These are phyloP conservation scores for Apiotrichum veenhuisii DNA, from an alignment of 1,284 basidiomycete species.

Conservation along the genomic window DNA sequence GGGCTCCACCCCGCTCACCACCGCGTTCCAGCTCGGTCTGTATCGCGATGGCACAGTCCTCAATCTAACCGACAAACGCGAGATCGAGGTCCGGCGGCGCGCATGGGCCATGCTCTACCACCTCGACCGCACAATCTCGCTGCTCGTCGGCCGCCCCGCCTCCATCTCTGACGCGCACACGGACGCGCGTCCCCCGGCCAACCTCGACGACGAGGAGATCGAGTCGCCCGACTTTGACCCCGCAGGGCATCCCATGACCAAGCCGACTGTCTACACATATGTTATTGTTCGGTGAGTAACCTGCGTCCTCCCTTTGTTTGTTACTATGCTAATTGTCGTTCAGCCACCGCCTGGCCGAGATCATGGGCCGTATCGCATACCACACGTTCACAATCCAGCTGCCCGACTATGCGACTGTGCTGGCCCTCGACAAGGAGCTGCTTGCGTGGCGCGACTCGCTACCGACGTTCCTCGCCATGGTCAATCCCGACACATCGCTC, in stretches of 20 bases:
- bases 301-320: not conserved
- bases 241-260: slow-evolving; percentile 47
- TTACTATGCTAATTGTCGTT: not conserved
- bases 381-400: slow-evolving; percentile 52
- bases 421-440: slow-evolving; percentile 50
- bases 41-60: slow-evolving; percentile 51
- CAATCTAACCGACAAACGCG: slow-evolving; percentile 48
- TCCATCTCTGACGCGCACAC: slow-evolving; percentile 51
- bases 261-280: slow-evolving; percentile 50
- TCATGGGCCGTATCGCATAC: slow-evolving; percentile 51
- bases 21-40: slow-evolving; percentile 50
- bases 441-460: slow-evolving; percentile 47
- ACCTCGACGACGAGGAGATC: slow-evolving; percentile 51
- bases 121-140: slow-evolving; percentile 49
- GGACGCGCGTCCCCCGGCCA: slow-evolving; percentile 49
- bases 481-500: slow-evolving; percentile 42
- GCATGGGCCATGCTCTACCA: slow-evolving; percentile 51
- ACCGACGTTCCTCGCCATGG: slow-evolving; percentile 45
- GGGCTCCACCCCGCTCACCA: slow-evolving; percentile 50
- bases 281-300: slow-evolving; percentile 43
- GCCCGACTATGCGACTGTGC: slow-evolving; percentile 50
- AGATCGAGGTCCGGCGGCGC: slow-evolving; percentile 50
- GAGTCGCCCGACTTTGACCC: slow-evolving; percentile 48
- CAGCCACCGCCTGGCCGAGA: slow-evolving; percentile 48
- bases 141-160: slow-evolving; percentile 50